These are phyloP conservation scores for Diplodia seriata DNA, from an alignment of 2,329 filamentous ascomycete species.

Conservation along the genomic window DNA sequence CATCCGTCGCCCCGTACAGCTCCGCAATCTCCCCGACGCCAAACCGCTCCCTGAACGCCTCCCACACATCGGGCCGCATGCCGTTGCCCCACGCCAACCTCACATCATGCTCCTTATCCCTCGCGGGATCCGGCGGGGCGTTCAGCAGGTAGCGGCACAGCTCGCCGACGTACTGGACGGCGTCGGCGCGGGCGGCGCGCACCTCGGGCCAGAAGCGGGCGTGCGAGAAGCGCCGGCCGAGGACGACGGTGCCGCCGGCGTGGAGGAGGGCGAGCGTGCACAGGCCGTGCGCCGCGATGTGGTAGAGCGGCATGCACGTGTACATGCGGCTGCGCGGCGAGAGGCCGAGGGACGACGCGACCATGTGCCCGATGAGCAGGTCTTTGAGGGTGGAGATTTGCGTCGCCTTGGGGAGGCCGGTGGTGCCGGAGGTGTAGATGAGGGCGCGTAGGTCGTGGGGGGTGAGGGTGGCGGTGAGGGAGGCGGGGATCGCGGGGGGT, in stretches of 20 bases:
- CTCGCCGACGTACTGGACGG: conserved; percentile 80
- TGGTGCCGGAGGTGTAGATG: conserved; percentile 58
- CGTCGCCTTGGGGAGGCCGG: conserved; percentile 74
- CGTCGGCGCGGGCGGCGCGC: conserved; percentile 69
- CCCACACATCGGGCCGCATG: conserved; percentile 72
- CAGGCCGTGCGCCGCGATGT: conserved; percentile 68
- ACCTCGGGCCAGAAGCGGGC: conserved; percentile 77
- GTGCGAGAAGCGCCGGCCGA: conserved; percentile 73
- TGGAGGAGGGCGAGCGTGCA: conserved; percentile 63
- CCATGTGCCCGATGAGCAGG: conserved; percentile 47
- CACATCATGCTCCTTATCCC: conserved; percentile 66
- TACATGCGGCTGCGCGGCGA: conserved; percentile 69
- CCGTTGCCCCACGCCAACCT: conserved; percentile 70
- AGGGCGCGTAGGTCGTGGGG: conserved; percentile 63
- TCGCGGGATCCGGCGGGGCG: conserved; percentile 63
- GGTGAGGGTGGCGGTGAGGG: conserved; percentile 38
- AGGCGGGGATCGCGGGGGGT: conserved; percentile 36
- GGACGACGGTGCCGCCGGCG: conserved; percentile 64
- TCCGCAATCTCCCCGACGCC: conserved; percentile 69
- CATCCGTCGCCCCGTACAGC: conserved; percentile 81
- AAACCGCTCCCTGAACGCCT: conserved; percentile 68
- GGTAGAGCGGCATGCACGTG: conserved; percentile 78
- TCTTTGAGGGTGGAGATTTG: conserved; percentile 54
- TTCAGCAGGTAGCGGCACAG: conserved; percentile 76
- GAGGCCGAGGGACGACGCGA: conserved; percentile 47